Evolutionary conservation across 139 green algal species (phyloP), one percentile per base, ranked within the genome.

Genomic region (Chloropicon primus): DNA sequence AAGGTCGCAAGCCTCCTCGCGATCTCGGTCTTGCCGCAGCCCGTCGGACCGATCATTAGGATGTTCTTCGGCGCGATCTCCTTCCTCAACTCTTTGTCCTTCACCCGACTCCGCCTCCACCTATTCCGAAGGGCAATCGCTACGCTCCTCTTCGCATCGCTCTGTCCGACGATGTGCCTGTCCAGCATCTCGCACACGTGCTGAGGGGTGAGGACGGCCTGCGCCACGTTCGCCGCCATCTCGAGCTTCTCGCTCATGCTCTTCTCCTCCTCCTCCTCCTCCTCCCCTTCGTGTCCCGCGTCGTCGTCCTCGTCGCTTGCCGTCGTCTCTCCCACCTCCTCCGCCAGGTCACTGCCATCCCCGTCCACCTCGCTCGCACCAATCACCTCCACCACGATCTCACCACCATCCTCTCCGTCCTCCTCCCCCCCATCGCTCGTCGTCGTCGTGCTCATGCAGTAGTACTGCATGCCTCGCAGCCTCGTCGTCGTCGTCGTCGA

Each of bases 41-140:
- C 92, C 0, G 92, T 98, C 22, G 92, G 93, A 0, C 94, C 92
- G 54, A 96, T 93, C 87, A 98, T 96, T 27, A 98, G 90, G 53
- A 98, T 94, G 85, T 98, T 98, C 82, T 98, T 98, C 71, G 94
- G 94, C 22, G 92, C 87, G 73, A 98, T 96, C 76, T 97, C 93
- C 21, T 94, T 87, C 71, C 78, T 83, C 79, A 94, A 77, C 2
- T 87, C 41, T 17, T 62, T 81, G 28, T 80, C 83, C 21, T 74
- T 27, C 1, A 97, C 89, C 2, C 85, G 86, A 75, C 94, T 89
- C 26, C 94, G 84, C 2, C 94, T 86, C 94, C 94, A 98, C 1
- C 94, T 86, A 82, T 94, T 96, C 27, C 94, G 84, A 74, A 98
- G 87, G 2, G 94, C 94, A 22, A 98, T 91, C 27, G 94, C 94